Conservation (phyloP, 768 basidiomycete species). For the Auricularia auricula-judae region DNA sequence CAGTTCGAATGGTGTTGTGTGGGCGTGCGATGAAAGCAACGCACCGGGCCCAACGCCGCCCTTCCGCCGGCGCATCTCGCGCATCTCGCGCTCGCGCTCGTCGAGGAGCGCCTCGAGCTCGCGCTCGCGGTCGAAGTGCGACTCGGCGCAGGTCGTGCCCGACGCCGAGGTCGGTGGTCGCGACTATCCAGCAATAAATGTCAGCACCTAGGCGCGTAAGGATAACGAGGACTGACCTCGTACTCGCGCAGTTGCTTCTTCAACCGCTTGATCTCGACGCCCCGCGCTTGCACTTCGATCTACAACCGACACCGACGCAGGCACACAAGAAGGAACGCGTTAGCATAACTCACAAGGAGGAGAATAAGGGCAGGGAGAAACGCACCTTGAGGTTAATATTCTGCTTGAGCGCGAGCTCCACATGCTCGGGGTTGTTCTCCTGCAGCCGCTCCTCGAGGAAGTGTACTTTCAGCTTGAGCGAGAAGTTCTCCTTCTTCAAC, state of each 20-base stretch:
- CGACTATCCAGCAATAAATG: too few species aligned
- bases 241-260: constrained; percentile 82
- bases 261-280: constrained; percentile 84
- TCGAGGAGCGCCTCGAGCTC: constrained; percentile 67
- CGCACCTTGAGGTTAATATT: constrained; percentile 72
- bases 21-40: neutral
- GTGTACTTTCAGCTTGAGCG: constrained; percentile 89
- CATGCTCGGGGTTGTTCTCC: constrained; percentile 82
- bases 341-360: constrained; percentile 85
- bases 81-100: constrained; percentile 58
- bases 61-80: constrained; percentile 48
- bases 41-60: constrained; percentile 6
- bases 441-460: constrained; percentile 90
- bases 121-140: constrained; percentile 42
- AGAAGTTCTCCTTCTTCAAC: constrained; percentile 95
- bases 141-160: neutral
- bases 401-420: constrained; percentile 84
- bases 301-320: too few species aligned
- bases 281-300: constrained; percentile 81
- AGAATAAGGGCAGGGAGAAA: constrained; percentile 33
- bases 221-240: constrained; percentile 68
- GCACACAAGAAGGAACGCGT: constrained; percentile 27
- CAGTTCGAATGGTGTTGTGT: too few species aligned
- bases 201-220: constrained; percentile 29
- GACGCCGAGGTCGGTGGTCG: too few species aligned